These are phyloP conservation scores for Wolfiporia cocos DNA, from an alignment of 1,284 basidiomycete genomes.

Conservation along the genomic window DNA sequence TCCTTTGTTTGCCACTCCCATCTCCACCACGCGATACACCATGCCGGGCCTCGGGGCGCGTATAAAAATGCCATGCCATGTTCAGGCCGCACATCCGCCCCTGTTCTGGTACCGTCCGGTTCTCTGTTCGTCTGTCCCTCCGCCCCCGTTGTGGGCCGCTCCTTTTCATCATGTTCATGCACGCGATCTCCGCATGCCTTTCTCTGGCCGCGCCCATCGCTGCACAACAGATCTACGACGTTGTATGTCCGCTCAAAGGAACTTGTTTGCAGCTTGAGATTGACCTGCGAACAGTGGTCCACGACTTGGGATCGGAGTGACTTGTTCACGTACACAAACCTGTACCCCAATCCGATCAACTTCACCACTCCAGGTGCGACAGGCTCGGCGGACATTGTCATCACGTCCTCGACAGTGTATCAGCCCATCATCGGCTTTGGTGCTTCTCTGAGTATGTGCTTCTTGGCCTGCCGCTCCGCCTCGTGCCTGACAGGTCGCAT, in stretches of 20 bases:
- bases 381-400: constrained; percentile 38
- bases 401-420: constrained; percentile 34
- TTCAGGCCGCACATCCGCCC: not conserved
- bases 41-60: no score
- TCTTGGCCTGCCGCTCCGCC: not conserved
- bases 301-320: constrained; percentile 32
- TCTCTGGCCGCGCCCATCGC: constrained; percentile 13
- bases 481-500: not conserved
- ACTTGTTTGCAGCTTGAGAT: not conserved
- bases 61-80: not conserved
- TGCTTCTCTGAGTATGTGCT: constrained; percentile 36
- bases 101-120: not conserved
- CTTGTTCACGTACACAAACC: constrained; percentile 29
- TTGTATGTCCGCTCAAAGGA: constrained; percentile 26
- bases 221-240: constrained; percentile 30
- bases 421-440: constrained; percentile 46
- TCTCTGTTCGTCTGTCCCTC: not conserved
- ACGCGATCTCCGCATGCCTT: constrained; percentile 7
- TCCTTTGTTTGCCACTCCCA: no score
- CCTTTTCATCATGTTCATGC: no score
- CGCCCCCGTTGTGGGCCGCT: no score
- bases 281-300: constrained; percentile 23
- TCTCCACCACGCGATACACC: no score
- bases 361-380: constrained; percentile 33
- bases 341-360: constrained; percentile 27